phyloP scores from a whole-genome alignment of 2,329 filamentous ascomycete genomes.

The Xylariales sp. region DNA sequence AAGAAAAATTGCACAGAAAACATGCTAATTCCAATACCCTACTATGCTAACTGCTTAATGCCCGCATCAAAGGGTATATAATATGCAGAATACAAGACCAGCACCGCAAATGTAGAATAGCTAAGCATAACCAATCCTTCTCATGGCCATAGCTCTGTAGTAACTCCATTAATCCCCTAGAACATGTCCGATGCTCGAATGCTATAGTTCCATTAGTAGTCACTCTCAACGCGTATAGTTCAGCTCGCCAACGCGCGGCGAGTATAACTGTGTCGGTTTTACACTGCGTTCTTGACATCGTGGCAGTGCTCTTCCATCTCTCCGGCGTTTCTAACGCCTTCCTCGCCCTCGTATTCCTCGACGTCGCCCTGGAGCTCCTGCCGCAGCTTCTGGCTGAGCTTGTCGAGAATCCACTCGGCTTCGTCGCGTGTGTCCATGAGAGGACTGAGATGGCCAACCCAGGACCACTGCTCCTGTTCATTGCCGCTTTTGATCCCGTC shows the following conservation, averaged over 20 bases:
- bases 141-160: neutral
- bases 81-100: neutral
- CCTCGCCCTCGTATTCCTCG: constrained; percentile 33
- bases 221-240: neutral
- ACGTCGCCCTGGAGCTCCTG: constrained; percentile 56
- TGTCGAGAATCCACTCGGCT: constrained; percentile 78
- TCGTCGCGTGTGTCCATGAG: constrained; percentile 76
- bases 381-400: constrained; percentile 68
- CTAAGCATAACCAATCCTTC: neutral
- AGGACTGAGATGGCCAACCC: constrained; percentile 76
- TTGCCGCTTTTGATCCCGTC: constrained; percentile 14
- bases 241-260: neutral
- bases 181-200: neutral
- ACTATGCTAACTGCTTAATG: neutral
- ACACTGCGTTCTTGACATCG: constrained; percentile 48
- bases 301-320: constrained; percentile 50
- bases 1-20: neutral
- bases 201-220: neutral
- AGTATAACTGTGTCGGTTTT: neutral
- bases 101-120: neutral
- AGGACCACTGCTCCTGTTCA: constrained; percentile 69
- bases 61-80: constrained; percentile 4
- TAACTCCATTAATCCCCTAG: neutral
- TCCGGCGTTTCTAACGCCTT: constrained; percentile 30
- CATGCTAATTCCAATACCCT: constrained; percentile 5